These are phyloP conservation scores for Annulohypoxylon bovei DNA, from an alignment of 495 filamentous ascomycete genomes.

Conservation along the genomic window DNA sequence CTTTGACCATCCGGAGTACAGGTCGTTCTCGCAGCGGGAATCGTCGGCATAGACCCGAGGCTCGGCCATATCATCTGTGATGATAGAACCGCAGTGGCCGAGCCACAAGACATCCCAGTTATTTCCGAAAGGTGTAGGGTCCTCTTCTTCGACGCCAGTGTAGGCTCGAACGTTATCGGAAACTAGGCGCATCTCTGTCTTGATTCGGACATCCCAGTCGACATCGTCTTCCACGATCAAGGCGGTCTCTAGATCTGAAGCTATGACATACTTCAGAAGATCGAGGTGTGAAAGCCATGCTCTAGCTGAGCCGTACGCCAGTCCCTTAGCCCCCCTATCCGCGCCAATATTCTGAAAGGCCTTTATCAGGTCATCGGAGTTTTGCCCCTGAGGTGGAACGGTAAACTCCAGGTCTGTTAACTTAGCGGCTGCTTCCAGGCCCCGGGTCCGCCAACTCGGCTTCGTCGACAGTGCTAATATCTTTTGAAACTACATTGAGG, in stretches of 20 bases:
- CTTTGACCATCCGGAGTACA: slow-evolving; percentile 40
- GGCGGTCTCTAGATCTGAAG: slow-evolving; percentile 55
- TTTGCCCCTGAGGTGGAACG: slow-evolving; percentile 29
- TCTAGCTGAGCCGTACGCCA: slow-evolving; percentile 23
- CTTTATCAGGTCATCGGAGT: slow-evolving; percentile 29
- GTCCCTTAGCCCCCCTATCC: slow-evolving; percentile 10
- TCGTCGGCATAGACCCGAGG: slow-evolving; percentile 25
- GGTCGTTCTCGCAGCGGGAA: slow-evolving; percentile 29
- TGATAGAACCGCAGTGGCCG: slow-evolving; percentile 54
- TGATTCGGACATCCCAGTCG: slow-evolving; percentile 59
- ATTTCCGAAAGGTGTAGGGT: slow-evolving; percentile 54
- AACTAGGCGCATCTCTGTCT: slow-evolving; percentile 51
- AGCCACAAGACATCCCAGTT: slow-evolving; percentile 62
- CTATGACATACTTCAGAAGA: slow-evolving; percentile 49
- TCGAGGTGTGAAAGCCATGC: slow-evolving; percentile 50
- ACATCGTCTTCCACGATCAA: slow-evolving; percentile 61
- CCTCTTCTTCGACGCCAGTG: slow-evolving; percentile 17
- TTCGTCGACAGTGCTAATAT: slow-evolving; percentile 37
- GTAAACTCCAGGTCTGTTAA: slow-evolving; percentile 34
- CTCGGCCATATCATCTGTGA: slow-evolving; percentile 29
- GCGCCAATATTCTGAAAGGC: slow-evolving; percentile 25
- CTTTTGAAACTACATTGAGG: slow-evolving; percentile 34
- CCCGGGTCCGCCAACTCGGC: slow-evolving; percentile 41
- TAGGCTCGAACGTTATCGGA: slow-evolving; percentile 47
- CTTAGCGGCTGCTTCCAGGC: slow-evolving; percentile 38